These are phyloP conservation scores for Suillus variegatus DNA, from an alignment of 768 basidiomycete genomes.

Conservation along the genomic window DNA sequence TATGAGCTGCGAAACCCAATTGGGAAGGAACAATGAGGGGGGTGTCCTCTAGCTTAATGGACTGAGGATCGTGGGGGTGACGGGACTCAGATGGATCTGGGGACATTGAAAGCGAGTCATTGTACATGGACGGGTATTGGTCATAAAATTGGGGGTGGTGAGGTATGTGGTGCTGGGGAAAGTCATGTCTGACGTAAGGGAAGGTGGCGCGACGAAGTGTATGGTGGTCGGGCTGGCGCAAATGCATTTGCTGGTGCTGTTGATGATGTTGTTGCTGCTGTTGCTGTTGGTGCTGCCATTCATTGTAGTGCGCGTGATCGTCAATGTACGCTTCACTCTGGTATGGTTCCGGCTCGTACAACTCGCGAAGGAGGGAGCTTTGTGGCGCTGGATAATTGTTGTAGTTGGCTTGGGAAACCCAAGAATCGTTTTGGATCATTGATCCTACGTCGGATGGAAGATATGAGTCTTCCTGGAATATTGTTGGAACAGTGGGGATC, in stretches of 20 bases:
- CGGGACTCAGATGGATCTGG: constrained; percentile 24
- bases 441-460: constrained; percentile 34
- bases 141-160: constrained; percentile 36
- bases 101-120: constrained; percentile 37
- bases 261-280: constrained; percentile 36
- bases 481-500: constrained; percentile 48
- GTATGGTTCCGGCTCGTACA: constrained; percentile 62
- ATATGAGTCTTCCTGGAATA: constrained; percentile 44
- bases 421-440: constrained; percentile 41
- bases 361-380: constrained; percentile 66
- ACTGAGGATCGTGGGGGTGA: constrained; percentile 20
- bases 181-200: constrained; percentile 77
- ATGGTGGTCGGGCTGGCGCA: constrained; percentile 42
- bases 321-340: constrained; percentile 37
- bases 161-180: constrained; percentile 37
- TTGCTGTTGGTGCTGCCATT: constrained; percentile 39
- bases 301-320: constrained; percentile 34
- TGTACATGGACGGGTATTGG: constrained; percentile 38
- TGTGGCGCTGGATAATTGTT: constrained; percentile 35
- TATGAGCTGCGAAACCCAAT: constrained; percentile 34
- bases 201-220: constrained; percentile 67
- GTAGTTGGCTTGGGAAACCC: constrained; percentile 39
- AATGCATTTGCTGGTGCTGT: constrained; percentile 16
- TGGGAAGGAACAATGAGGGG: constrained; percentile 64
- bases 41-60: constrained; percentile 71